These are phyloP conservation scores for Scortechinia acanthostroma DNA, from an alignment of 2,329 filamentous ascomycete species.

Conservation along the genomic window DNA sequence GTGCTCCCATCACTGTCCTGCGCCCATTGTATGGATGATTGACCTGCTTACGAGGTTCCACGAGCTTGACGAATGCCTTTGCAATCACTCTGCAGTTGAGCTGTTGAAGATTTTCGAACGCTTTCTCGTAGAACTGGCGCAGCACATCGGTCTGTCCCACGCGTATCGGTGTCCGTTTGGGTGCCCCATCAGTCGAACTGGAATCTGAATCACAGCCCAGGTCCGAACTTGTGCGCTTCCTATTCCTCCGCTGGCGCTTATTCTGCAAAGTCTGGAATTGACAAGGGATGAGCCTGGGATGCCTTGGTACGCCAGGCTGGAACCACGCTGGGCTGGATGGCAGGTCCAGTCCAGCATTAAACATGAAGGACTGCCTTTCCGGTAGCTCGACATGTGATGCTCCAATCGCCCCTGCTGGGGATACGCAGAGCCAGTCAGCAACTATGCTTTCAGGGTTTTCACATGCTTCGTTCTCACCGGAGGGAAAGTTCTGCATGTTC, in stretches of 20 bases:
- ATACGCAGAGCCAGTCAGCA: too few relatives aligned
- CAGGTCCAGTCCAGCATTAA: too few relatives aligned
- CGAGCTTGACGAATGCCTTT: slow-evolving; percentile 22
- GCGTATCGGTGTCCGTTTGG: background rate
- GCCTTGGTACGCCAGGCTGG: background rate
- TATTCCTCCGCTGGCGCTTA: background rate
- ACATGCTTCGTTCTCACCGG: too few relatives aligned
- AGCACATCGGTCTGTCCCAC: background rate
- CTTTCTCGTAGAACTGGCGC: slow-evolving; percentile 19
- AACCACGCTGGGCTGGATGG: background rate
- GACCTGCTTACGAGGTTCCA: slow-evolving; percentile 23
- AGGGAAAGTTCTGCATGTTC: too few relatives aligned
- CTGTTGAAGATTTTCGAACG: slow-evolving; percentile 20
- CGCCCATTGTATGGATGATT: slow-evolving; percentile 23
- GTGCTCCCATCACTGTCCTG: slow-evolving; percentile 14
- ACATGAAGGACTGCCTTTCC: too few relatives aligned
- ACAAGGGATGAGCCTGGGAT: background rate
- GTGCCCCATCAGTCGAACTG: background rate
- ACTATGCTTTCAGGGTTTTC: too few relatives aligned
- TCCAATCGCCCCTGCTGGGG: too few relatives aligned
- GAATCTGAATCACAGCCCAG: background rate
- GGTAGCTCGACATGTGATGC: too few relatives aligned
- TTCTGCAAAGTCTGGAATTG: background rate
- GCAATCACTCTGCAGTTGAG: slow-evolving; percentile 22
- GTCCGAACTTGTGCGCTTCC: too few relatives aligned